phyloP scores from a whole-genome alignment of 306 rosid genomes.

The Fagus crenata region DNA sequence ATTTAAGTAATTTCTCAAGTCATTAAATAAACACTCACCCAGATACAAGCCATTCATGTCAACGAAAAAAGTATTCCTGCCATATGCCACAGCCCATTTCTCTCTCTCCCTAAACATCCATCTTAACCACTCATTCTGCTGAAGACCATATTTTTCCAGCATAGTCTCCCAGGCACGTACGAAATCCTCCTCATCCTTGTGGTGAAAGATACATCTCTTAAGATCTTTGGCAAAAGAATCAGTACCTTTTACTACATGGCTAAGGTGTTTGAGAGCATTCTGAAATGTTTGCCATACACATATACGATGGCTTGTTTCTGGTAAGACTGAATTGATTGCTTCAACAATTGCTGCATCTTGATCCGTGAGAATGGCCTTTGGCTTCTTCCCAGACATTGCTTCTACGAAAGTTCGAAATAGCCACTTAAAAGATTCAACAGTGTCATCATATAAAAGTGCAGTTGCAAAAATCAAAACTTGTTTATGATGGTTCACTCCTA shows the following conservation, averaged over 20 bases:
- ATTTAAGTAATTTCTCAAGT: constrained; percentile 38
- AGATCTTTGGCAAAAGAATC: constrained; percentile 55
- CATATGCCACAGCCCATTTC: constrained; percentile 60
- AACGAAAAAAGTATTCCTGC: constrained; percentile 51
- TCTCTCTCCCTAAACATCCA: constrained; percentile 70
- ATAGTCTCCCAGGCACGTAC: constrained; percentile 52
- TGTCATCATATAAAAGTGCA: constrained; percentile 54
- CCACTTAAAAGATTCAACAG: constrained; percentile 58
- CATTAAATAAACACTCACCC: constrained; percentile 49
- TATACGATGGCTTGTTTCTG: constrained; percentile 42
- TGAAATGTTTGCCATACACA: constrained; percentile 65
- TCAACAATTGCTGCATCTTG: constrained; percentile 59
- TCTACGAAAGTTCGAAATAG: constrained; percentile 47
- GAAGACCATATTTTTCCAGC: constrained; percentile 53
- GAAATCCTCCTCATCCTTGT: constrained; percentile 55
- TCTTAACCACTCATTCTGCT: constrained; percentile 64
- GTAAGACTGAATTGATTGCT: constrained; percentile 50
- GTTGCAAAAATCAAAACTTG: constrained; percentile 55
- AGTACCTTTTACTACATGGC: constrained; percentile 42
- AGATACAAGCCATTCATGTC: constrained; percentile 55
- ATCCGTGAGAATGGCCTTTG: constrained; percentile 60
- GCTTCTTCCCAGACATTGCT: constrained; percentile 58
- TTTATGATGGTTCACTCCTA: constrained; percentile 62
- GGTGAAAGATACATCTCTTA: constrained; percentile 50
- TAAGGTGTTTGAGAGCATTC: constrained; percentile 56